Conservation (phyloP, 805 yeast species). For the Grigorovia jiainica region DNA sequence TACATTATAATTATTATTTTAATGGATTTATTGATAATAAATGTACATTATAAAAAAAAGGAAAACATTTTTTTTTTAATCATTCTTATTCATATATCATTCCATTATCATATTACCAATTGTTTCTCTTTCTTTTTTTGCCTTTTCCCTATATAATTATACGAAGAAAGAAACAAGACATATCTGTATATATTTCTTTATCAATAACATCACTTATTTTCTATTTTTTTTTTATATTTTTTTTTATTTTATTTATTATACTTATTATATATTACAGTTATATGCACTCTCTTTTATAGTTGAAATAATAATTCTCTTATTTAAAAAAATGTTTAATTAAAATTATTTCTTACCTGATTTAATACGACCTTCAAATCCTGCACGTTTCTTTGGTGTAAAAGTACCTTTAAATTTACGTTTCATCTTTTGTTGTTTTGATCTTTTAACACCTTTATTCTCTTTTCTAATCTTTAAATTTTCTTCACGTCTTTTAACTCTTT, state of each 20-base stretch:
- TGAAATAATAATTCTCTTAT: too few species aligned
- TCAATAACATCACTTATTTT: background rate
- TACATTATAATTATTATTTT: conserved; percentile 26
- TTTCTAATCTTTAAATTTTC: conserved; percentile 79
- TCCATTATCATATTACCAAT: too few species aligned
- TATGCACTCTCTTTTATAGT: background rate
- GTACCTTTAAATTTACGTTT: conserved; percentile 49
- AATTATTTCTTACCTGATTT: conserved; percentile 24
- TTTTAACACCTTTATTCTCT: conserved; percentile 74
- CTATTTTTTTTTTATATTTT: background rate
- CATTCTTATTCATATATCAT: background rate
- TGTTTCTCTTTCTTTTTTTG: too few species aligned
- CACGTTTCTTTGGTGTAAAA: conserved; percentile 45
- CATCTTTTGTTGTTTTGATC: conserved; percentile 63
- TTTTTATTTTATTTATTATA: background rate
- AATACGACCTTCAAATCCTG: conserved; percentile 83
- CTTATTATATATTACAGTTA: background rate
- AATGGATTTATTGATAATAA: conserved; percentile 3
- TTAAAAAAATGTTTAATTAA: too few species aligned
- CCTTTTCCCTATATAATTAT: too few species aligned
- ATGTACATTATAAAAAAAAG: background rate
- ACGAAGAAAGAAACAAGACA: too few species aligned
- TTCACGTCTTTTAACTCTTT: conserved; percentile 79
- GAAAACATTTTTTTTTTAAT: background rate
- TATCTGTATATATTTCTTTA: background rate